Conservation (phyloP, 2,329 filamentous ascomycete species). For the Cladophialophora yegresii region DNA sequence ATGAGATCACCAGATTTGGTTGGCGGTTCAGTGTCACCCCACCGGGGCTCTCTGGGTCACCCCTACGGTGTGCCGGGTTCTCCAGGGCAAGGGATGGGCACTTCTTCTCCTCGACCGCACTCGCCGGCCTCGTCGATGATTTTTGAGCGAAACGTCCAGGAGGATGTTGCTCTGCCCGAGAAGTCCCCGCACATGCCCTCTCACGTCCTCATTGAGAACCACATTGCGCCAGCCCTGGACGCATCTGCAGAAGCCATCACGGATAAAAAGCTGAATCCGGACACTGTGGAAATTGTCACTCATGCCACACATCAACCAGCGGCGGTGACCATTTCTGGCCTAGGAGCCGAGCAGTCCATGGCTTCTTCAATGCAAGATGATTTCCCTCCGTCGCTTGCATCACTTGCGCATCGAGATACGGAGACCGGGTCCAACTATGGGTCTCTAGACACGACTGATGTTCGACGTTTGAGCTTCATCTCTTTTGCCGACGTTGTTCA, state of each 20-base stretch:
- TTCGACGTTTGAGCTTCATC: slow-evolving; percentile 87
- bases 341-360: slow-evolving; percentile 42
- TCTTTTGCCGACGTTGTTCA: slow-evolving; percentile 96
- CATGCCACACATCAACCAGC: slow-evolving; percentile 82
- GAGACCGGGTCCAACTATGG: slow-evolving; percentile 75
- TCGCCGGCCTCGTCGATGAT: slow-evolving; percentile 78
- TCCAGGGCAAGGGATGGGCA: slow-evolving; percentile 63
- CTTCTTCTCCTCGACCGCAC: slow-evolving; percentile 71
- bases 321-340: slow-evolving; percentile 64
- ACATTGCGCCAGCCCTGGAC: slow-evolving; percentile 87
- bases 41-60: slow-evolving; percentile 35
- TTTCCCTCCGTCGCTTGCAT: slow-evolving; percentile 47
- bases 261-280: slow-evolving; percentile 78
- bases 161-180: slow-evolving; percentile 66
- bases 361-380: slow-evolving; percentile 53
- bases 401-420: slow-evolving; percentile 46
- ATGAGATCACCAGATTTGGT: slow-evolving; percentile 44
- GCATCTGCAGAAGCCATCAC: slow-evolving; percentile 92
- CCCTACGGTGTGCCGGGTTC: slow-evolving; percentile 58
- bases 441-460: slow-evolving; percentile 72
- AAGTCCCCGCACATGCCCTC: slow-evolving; percentile 84
- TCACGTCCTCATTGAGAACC: slow-evolving; percentile 91
- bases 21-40: slow-evolving; percentile 50
- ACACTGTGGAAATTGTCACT: slow-evolving; percentile 89
- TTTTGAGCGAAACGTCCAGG: slow-evolving; percentile 93